phyloP scores from a whole-genome alignment of 495 filamentous ascomycete species.

The Penicillium diatomitis region DNA sequence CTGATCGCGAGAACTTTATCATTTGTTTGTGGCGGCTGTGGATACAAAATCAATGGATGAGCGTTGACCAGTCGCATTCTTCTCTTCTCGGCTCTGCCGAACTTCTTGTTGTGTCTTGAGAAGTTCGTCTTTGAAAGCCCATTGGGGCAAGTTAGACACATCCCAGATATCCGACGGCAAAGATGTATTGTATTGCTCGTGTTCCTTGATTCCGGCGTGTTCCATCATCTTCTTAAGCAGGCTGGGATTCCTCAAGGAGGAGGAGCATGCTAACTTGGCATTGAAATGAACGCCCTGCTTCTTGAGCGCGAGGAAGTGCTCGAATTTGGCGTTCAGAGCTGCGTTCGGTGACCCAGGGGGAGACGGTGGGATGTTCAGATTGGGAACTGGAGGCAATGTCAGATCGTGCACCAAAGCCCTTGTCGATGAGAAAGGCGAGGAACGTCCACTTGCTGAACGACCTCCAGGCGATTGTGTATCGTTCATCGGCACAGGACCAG shows the following conservation, averaged over 20 bases:
- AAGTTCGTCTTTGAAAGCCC: constrained; percentile 68
- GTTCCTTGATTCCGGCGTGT: constrained; percentile 64
- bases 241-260: constrained; percentile 71
- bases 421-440: constrained; percentile 60
- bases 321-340: constrained; percentile 61
- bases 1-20: constrained; percentile 2
- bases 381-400: constrained; percentile 72
- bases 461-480: constrained; percentile 11
- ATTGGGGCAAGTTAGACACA: constrained; percentile 52
- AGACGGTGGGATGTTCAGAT: constrained; percentile 75
- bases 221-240: constrained; percentile 69
- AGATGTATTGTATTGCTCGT: constrained; percentile 67
- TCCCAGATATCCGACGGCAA: constrained; percentile 61
- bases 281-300: constrained; percentile 88
- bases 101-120: constrained; percentile 53
- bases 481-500: constrained; percentile 31
- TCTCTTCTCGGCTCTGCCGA: constrained; percentile 49
- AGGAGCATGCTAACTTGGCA: constrained; percentile 59
- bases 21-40: constrained; percentile 13
- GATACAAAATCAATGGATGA: constrained; percentile 72
- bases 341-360: constrained; percentile 67
- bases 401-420: constrained; percentile 65
- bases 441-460: constrained; percentile 26
- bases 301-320: constrained; percentile 78
- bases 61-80: constrained; percentile 43